These are phyloP conservation scores for Hypoxylon sp. DNA, from an alignment of 2,329 filamentous ascomycete genomes.

Conservation along the genomic window DNA sequence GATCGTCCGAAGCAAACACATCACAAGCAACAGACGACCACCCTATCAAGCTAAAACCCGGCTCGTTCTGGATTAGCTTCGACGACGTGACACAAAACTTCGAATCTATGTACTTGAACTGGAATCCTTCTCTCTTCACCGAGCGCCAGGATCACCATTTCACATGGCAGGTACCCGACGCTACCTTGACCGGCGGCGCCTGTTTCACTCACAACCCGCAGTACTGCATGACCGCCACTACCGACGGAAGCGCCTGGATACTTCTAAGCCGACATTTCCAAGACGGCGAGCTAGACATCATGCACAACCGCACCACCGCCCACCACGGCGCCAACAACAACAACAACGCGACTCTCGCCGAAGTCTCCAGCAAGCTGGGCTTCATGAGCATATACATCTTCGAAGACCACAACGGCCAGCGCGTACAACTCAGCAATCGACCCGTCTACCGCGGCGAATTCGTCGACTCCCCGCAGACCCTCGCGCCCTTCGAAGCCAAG, in stretches of 20 bases:
- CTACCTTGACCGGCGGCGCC: slow-evolving; percentile 60
- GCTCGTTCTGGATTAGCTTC: slow-evolving; percentile 94
- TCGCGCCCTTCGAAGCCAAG: slow-evolving; percentile 78
- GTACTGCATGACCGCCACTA: slow-evolving; percentile 75
- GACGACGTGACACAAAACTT: slow-evolving; percentile 93
- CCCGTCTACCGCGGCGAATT: slow-evolving; percentile 84
- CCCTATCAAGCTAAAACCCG: slow-evolving; percentile 65
- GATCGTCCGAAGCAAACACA: slow-evolving; percentile 51
- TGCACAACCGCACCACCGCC: slow-evolving; percentile 60
- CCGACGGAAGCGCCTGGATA: slow-evolving; percentile 81
- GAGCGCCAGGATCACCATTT: slow-evolving; percentile 92
- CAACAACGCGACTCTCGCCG: slow-evolving; percentile 53
- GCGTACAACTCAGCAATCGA: slow-evolving; percentile 81
- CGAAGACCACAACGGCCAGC: slow-evolving; percentile 75
- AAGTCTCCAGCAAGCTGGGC: slow-evolving; percentile 72
- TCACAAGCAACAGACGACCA: slow-evolving; percentile 45
- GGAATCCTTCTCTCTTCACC: slow-evolving; percentile 89
- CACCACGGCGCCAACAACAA: slow-evolving; percentile 25
- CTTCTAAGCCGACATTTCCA: slow-evolving; percentile 89
- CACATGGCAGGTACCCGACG: slow-evolving; percentile 76
- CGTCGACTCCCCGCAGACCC: slow-evolving; percentile 92
- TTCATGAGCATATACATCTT: slow-evolving; percentile 93
- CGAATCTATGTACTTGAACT: slow-evolving; percentile 96
- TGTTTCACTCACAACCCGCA: slow-evolving; percentile 77
- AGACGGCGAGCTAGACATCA: slow-evolving; percentile 73